Evolutionary conservation across 176 grass and related monocot species (phyloP), one percentile per base, ranked within the genome.

Genomic region (Oryza glumipatula): DNA sequence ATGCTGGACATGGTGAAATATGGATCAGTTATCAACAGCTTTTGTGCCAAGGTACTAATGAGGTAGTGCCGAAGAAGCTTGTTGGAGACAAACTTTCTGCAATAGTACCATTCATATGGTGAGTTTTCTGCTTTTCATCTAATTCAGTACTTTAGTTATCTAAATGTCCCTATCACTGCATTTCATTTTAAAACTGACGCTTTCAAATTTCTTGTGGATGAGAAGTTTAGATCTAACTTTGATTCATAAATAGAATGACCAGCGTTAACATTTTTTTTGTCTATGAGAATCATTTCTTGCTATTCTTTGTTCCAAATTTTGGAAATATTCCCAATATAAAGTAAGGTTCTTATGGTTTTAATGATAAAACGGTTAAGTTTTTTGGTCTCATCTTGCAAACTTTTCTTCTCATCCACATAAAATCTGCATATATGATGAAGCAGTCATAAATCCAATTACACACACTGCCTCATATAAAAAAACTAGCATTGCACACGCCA

Each of bases 391-490:
- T 46, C 58, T 10, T 63, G n/a, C 11, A 38, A 17, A 14, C 69
- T 33, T 35, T 10, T 75, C 11, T 60, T 78, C 23, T 72, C 24
- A 23, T 72, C 36, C 30, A 45, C 71, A 73, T 46, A n/a, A 26
- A 26, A 15, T 85, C 16, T 78, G 68, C 66, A 71, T 45, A 47
- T 61, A 41, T 72, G 60, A 72, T 67, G 10, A 74, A 67, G 11
- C 30, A 68, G 17, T 51, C 58, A 67, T 60, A 58, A 33, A 86
- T 67, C 22, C 44, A 48, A 54, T 73, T 74, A 68, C 64, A 68
- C 45, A 80, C 13, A 38, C 13, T 68, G 23, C 43, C 67, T 12
- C 45, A 60, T 73, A 21, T 52, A 30, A 86, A 78, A 78, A 83
- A 32, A 80, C 22, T 47, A 64, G 70, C 10, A 44, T 15, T 63